A percentile compares a stretch with the other conserved stretches of the same genome.
phyloP scores from a whole-genome alignment of 805 yeast genomes.

The Millerozyma miso region DNA sequence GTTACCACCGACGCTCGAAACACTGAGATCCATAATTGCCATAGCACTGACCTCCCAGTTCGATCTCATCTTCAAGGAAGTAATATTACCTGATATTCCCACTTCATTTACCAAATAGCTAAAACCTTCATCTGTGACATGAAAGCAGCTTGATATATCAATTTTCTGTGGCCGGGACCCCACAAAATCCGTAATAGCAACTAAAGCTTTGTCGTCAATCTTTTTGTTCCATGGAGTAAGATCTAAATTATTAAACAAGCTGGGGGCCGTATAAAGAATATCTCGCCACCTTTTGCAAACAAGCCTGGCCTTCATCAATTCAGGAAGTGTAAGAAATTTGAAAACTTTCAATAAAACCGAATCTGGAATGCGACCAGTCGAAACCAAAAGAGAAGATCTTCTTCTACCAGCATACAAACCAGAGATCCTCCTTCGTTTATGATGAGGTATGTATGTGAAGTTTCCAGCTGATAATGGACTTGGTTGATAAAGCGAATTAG shows the following conservation, averaged over 20 bases:
- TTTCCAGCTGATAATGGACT: constrained; percentile 3
- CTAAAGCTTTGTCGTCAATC: constrained; percentile 54
- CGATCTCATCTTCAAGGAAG: constrained; percentile 55
- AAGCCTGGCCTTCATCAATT: constrained; percentile 54
- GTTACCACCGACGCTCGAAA: constrained; percentile 56
- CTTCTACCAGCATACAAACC: constrained; percentile 39
- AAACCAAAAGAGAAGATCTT: constrained; percentile 53
- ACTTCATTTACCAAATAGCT: constrained; percentile 65
- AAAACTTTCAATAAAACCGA: constrained; percentile 52
- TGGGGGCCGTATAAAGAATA: constrained; percentile 52
- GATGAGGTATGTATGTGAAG: constrained; percentile 53
- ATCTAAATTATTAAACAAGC: constrained; percentile 49
- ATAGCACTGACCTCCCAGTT: constrained; percentile 77
- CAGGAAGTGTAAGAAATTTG: constrained; percentile 48
- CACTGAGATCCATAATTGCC: constrained; percentile 77
- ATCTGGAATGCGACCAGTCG: constrained; percentile 58
- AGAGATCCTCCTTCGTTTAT: constrained; percentile 48
- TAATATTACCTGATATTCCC: constrained; percentile 60
- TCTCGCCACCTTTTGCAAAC: constrained; percentile 70
- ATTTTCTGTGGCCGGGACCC: constrained; percentile 62
- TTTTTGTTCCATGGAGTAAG: constrained; percentile 59
- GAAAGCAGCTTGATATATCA: constrained; percentile 70
- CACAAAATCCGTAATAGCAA: constrained; percentile 61
- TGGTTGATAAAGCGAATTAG: constrained; percentile 29
- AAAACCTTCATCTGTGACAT: constrained; percentile 73